These are phyloP conservation scores for Melanogaster broomeanus DNA, from an alignment of 768 basidiomycete species.

Conservation along the genomic window DNA sequence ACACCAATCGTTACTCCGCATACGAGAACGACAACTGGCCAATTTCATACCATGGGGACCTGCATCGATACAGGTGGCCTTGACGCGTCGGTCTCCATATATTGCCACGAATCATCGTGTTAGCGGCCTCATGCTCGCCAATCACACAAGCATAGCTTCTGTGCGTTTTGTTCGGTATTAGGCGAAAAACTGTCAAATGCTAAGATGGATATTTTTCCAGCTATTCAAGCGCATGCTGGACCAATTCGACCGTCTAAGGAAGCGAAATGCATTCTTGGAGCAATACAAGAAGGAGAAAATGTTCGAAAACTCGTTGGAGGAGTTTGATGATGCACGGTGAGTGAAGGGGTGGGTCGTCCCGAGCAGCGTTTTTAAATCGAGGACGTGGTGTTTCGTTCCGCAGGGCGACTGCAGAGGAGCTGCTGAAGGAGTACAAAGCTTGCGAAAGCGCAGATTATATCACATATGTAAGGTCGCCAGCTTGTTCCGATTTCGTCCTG, in stretches of 20 bases:
- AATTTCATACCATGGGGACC: constrained; percentile 99
- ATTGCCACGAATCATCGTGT: constrained; percentile 88
- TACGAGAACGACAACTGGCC: constrained; percentile 94
- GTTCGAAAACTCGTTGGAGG: constrained; percentile 90
- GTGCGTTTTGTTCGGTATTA: constrained; percentile 44
- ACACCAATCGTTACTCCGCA: constrained; percentile 95
- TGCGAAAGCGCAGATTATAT: constrained; percentile 97
- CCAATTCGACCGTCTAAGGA: constrained; percentile 87
- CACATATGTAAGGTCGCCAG: constrained; percentile 59
- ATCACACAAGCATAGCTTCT: constrained; percentile 98
- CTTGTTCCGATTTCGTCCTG: not conserved
- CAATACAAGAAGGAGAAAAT: constrained; percentile 97
- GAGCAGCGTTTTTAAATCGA: not conserved
- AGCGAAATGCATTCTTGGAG: constrained; percentile 92
- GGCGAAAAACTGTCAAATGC: constrained; percentile 1
- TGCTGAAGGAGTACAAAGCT: constrained; percentile 93
- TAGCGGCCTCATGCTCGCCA: constrained; percentile 97
- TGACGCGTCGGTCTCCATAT: constrained; percentile 90
- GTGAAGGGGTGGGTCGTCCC: constrained; percentile 11
- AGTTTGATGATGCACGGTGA: constrained; percentile 97
- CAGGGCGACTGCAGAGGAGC: constrained; percentile 83
- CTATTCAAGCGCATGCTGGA: constrained; percentile 95
- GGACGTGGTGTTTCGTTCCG: not conserved
- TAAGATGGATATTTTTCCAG: constrained; percentile 38
- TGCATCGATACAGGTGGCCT: constrained; percentile 95